phyloP scores from a whole-genome alignment of 78 protist genomes.

The Dictyostelium brefeldianum region DNA sequence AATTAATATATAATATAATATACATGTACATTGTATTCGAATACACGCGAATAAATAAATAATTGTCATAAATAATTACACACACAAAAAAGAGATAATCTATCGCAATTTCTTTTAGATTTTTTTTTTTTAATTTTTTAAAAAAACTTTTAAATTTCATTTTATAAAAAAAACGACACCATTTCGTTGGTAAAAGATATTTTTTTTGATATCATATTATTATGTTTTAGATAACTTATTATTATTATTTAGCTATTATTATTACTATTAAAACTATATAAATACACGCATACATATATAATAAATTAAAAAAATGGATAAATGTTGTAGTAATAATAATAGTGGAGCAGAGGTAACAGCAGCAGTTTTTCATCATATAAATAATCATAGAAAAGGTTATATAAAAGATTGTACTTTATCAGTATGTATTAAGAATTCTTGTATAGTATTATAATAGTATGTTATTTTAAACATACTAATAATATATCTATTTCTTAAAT shows the following conservation, averaged over 20 bases:
- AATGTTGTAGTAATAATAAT: neutral
- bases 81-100: neutral
- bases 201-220: too few relatives aligned
- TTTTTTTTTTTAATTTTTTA: too few relatives aligned
- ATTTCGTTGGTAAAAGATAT: too few relatives aligned
- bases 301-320: neutral
- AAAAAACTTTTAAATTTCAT: too few relatives aligned
- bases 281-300: neutral
- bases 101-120: neutral
- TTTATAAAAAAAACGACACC: too few relatives aligned
- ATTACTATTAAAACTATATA: neutral
- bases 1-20: neutral
- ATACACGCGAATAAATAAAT: neutral
- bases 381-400: slow-evolving; percentile 45
- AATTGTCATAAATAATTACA: too few relatives aligned
- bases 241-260: too few relatives aligned
- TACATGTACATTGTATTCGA: too few relatives aligned
- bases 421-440: neutral
- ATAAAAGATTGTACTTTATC: slow-evolving; percentile 43
- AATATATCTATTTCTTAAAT: too few relatives aligned
- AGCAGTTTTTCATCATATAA: slow-evolving; percentile 41
- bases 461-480: too few relatives aligned
- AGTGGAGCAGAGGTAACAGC: neutral
- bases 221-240: too few relatives aligned
- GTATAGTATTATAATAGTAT: too few relatives aligned